Evolutionary conservation across 208 protist species (phyloP).

Genomic region (Trypanosoma scelopori): DNA sequence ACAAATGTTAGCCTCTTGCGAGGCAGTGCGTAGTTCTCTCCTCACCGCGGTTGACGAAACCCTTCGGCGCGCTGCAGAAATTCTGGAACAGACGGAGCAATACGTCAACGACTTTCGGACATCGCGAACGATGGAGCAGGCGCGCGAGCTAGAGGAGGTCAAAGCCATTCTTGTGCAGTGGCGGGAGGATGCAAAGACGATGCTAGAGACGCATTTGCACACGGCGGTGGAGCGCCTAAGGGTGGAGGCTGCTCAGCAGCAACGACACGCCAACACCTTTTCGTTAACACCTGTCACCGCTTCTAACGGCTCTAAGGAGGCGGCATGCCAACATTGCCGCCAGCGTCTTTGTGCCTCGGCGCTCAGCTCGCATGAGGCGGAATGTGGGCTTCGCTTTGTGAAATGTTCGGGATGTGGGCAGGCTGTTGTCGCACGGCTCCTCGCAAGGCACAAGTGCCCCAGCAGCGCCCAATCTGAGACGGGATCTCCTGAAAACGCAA

Average conservation of each 20-base stretch:
- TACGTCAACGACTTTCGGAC: slow-evolving; percentile 6
- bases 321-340: slow-evolving; percentile 38
- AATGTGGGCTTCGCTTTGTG: slow-evolving; percentile 33
- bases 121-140: slow-evolving; percentile 5
- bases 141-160: not conserved
- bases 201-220: not conserved
- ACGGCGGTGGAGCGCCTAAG: slow-evolving; percentile 1
- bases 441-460: slow-evolving; percentile 21
- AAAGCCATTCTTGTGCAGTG: slow-evolving; percentile 4
- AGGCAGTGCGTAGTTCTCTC: slow-evolving; percentile 12
- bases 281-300: not conserved
- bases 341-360: slow-evolving; percentile 14
- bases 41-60: slow-evolving; percentile 3
- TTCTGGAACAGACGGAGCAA: slow-evolving; percentile 4
- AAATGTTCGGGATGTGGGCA: slow-evolving; percentile 23
- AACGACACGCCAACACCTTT: not conserved
- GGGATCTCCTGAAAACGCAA: slow-evolving; percentile 15
- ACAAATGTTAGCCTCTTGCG: slow-evolving; percentile 7
- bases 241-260: too few species aligned
- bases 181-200: not conserved
- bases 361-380: slow-evolving; percentile 29
- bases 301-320: not conserved
- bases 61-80: slow-evolving; percentile 8
- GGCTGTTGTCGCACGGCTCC: slow-evolving; percentile 14
- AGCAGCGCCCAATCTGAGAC: not conserved